These are phyloP conservation scores for Talaromyces sp. DNA, from an alignment of 2,329 filamentous ascomycete species.

Conservation along the genomic window DNA sequence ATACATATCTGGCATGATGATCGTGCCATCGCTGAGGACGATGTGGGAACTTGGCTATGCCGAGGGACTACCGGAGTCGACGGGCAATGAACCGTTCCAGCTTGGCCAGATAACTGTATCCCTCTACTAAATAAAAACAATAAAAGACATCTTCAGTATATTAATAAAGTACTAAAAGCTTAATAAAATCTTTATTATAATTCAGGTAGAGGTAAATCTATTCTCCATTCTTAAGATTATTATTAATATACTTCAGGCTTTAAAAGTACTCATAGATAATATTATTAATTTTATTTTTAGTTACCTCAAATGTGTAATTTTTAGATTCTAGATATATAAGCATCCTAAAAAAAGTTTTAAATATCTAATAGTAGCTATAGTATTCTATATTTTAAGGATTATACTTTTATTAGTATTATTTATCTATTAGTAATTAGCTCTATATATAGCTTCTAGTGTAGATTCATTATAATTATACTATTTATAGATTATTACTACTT, in stretches of 20 bases:
- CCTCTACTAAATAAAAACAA: background rate
- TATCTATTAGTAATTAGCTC: no score
- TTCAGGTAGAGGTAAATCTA: background rate
- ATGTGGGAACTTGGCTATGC: no score
- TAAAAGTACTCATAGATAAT: background rate
- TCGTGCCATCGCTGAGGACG: no score
- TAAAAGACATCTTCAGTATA: background rate
- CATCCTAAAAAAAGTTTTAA: slow-evolving; percentile 15
- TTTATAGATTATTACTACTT: background rate
- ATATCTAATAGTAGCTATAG: slow-evolving; percentile 10
- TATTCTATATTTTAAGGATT: no score
- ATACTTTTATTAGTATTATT: no score
- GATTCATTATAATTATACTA: no score
- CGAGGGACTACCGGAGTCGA: background rate
- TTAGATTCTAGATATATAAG: slow-evolving; percentile 13
- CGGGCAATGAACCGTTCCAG: slow-evolving; percentile 1
- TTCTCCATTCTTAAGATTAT: background rate
- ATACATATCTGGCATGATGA: no score
- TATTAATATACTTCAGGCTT: slow-evolving; percentile 1
- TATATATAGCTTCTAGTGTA: no score
- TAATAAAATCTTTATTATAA: background rate
- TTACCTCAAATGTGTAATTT: slow-evolving; percentile 8
- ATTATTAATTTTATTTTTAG: slow-evolving; percentile 3
- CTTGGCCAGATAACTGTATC: slow-evolving; percentile 3
- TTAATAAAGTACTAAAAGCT: slow-evolving; percentile 5